These are phyloP conservation scores for Nakazawaea wickerhamii DNA, from an alignment of 805 yeast genomes.

Conservation along the genomic window DNA sequence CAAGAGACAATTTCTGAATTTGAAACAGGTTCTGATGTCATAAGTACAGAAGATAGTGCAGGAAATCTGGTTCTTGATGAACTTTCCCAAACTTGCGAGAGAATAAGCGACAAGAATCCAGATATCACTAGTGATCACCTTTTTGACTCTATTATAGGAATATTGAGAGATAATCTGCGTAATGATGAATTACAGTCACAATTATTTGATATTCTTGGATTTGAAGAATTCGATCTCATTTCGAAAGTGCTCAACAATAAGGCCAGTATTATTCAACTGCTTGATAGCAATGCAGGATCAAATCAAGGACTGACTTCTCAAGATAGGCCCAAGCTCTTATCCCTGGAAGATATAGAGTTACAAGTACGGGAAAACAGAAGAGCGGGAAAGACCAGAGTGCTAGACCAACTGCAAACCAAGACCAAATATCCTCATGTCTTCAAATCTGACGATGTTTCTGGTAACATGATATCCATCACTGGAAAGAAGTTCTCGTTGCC, in stretches of 20 bases:
- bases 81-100: constrained; percentile 26
- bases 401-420: constrained; percentile 40
- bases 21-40: not conserved
- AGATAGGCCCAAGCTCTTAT: constrained; percentile 28
- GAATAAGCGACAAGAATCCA: constrained; percentile 20
- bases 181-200: constrained; percentile 65
- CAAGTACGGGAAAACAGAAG: constrained; percentile 47
- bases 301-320: constrained; percentile 2
- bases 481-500: constrained; percentile 83
- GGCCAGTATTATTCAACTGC: constrained; percentile 23
- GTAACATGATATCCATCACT: constrained; percentile 65
- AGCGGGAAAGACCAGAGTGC: constrained; percentile 40
- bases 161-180: constrained; percentile 30
- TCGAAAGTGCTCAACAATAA: constrained; percentile 52
- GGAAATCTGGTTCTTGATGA: constrained; percentile 15
- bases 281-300: constrained; percentile 16
- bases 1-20: constrained; percentile 15
- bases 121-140: constrained; percentile 18
- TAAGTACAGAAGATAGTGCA: constrained; percentile 10
- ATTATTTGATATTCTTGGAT: constrained; percentile 77
- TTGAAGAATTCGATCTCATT: constrained; percentile 78
- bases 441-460: constrained; percentile 54
- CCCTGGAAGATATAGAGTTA: constrained; percentile 50
- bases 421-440: constrained; percentile 83
- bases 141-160: constrained; percentile 25